phyloP scores from a whole-genome alignment of 768 basidiomycete genomes.

The Podaxis mareebaensis region DNA sequence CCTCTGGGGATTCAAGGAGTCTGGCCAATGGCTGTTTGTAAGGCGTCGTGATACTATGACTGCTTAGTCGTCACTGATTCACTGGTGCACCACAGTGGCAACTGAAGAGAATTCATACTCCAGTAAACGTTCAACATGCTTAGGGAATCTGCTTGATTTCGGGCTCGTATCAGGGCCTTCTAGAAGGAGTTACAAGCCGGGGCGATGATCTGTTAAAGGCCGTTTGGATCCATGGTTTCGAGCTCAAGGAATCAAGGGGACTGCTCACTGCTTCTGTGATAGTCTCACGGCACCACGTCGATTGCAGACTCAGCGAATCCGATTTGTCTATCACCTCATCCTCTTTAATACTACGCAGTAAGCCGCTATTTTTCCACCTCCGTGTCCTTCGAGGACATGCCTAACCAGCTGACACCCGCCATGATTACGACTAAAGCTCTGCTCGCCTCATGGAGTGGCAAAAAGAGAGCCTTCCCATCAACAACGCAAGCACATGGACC shows the following conservation, averaged over 20 bases:
- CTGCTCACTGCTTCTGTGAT: background rate
- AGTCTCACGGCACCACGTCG: background rate
- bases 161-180: background rate
- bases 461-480: background rate
- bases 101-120: background rate
- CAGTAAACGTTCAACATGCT: background rate
- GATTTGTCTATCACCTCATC: background rate
- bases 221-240: background rate
- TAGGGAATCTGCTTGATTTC: background rate
- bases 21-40: too few relatives aligned
- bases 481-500: too few relatives aligned
- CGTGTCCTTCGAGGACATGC: background rate
- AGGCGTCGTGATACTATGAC: too few relatives aligned
- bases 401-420: background rate
- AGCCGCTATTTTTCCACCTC: background rate
- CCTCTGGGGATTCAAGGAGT: too few relatives aligned
- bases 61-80: too few relatives aligned
- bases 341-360: background rate
- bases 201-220: background rate
- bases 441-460: background rate
- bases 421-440: too few relatives aligned
- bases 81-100: too few relatives aligned
- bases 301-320: background rate
- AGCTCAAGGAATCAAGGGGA: background rate
- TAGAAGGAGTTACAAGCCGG: background rate